Evolutionary conservation across 2,329 filamentous ascomycete species (phyloP), one percentile per base, ranked within the genome.

Genomic region (Xylaria arbuscula): DNA sequence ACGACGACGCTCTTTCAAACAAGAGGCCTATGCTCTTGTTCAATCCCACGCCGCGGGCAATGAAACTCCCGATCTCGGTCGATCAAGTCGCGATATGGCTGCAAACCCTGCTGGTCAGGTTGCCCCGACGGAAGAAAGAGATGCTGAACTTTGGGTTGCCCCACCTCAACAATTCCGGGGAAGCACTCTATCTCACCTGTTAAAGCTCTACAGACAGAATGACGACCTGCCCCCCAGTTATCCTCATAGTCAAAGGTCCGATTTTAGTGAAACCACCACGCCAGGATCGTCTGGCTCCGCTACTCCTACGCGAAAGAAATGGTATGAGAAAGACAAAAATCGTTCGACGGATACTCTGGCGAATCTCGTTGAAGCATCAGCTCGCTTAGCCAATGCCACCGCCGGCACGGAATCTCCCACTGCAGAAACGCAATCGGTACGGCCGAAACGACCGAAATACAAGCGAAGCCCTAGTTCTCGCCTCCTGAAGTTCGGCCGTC

Each of bases 281-380:
- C 78, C 80, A 13, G 78, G 76, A 22, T 79, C 80, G 17, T 81
- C 80, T 1, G 83, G 83, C 5, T 77, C 79, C 1, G 76, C 78
- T 2, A 85, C 83, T 3, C 83, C 83, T 6, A 83, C 75, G 45
- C 78, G 79, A 51, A 80, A 77, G 68, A 85, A 85, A 65, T 85
- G 83, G 83, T 85, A 85, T 72, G 81, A 84, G 58, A 80, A 83
- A 72, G 81, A 84, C 60, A 80, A 83, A 72, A 82, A 83, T 69
- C 80, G 79, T 7, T 85, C 83, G 1, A 79, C 81, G 51, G 83
- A 85, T 28, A 85, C 83, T 0, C 76, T 85, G 28, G 80, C 81
- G 68, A 85, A 82, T 57, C 78, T 85, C 45, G 80, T 84, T 11
- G 82, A 81, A 63, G 83, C 83, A n/a, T 84, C 83, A 0, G 80